Percentiles rank a stretch among this genome's conserved stretches.
Evolutionary conservation across 345 rosid genomes (phyloP).

Genomic region (Eucalyptus polyanthemos): DNA sequence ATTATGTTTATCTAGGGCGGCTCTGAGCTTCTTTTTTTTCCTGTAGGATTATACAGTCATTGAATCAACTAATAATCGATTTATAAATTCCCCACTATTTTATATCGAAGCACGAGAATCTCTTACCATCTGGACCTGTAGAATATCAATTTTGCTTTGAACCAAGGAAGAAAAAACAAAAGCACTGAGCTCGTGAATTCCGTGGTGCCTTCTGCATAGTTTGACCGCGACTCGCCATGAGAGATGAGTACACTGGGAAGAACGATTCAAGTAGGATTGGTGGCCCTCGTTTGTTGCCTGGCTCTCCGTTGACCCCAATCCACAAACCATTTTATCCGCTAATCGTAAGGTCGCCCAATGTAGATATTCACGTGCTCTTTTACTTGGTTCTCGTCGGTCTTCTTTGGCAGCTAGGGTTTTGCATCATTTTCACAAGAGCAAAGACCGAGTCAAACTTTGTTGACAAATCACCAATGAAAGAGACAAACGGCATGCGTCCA

Average conservation of each 20-base stretch:
- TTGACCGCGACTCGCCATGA: neutral
- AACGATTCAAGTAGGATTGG: neutral
- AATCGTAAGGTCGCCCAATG: neutral
- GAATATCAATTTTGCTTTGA: neutral
- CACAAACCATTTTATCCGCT: neutral
- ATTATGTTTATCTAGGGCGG: neutral
- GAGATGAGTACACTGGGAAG: neutral
- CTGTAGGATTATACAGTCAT: neutral
- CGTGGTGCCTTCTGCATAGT: neutral
- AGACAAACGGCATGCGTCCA: neutral
- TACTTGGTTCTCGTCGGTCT: neutral
- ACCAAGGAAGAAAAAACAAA: neutral
- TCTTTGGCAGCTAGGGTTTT: neutral
- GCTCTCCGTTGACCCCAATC: neutral
- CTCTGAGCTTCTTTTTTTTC: neutral
- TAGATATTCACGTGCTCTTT: neutral
- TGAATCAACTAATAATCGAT: neutral
- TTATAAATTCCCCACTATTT: neutral
- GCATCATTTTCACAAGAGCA: neutral
- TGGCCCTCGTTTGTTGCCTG: neutral
- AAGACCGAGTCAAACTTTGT: neutral
- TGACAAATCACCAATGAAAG: neutral
- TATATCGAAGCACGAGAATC: neutral
- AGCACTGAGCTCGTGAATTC: neutral
- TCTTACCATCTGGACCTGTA: neutral